Evolutionary conservation across 2,329 filamentous ascomycete genomes (phyloP).

Genomic region (Claviceps monticola): DNA sequence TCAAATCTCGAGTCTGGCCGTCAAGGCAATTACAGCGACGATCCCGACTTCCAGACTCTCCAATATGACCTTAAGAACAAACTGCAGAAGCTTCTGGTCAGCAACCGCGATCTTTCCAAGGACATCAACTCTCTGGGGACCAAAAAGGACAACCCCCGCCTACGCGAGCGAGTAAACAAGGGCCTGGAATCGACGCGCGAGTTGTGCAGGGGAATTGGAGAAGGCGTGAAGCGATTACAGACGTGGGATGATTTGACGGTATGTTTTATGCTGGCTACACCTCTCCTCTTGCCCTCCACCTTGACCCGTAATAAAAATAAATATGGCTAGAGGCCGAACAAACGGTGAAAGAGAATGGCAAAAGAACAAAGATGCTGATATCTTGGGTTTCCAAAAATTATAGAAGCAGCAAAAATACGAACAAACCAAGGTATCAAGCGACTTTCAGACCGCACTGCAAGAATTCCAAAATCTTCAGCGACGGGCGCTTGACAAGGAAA

Average conservation of each 20-base stretch:
- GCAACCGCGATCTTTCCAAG: slow-evolving; percentile 70
- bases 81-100: slow-evolving; percentile 77
- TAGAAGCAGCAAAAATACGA: slow-evolving; percentile 93
- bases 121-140: slow-evolving; percentile 81
- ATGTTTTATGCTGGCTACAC: slow-evolving; percentile 17
- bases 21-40: slow-evolving; percentile 71
- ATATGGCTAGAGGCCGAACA: neutral
- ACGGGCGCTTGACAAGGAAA: slow-evolving; percentile 80
- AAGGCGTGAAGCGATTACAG: slow-evolving; percentile 86
- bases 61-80: slow-evolving; percentile 75
- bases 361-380: neutral
- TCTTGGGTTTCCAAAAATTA: slow-evolving; percentile 32
- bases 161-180: slow-evolving; percentile 80
- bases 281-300: neutral
- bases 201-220: slow-evolving; percentile 81
- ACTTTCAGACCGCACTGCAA: slow-evolving; percentile 76
- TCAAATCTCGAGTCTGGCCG: slow-evolving; percentile 69
- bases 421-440: slow-evolving; percentile 84
- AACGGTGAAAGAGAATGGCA: neutral
- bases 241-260: slow-evolving; percentile 75
- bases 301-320: neutral
- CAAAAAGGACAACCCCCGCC: slow-evolving; percentile 77
- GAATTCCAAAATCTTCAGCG: slow-evolving; percentile 92
- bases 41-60: slow-evolving; percentile 79
- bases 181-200: slow-evolving; percentile 75